These are phyloP conservation scores for Hirsutella minnesotensis DNA, from an alignment of 2,329 filamentous ascomycete genomes.

Conservation along the genomic window DNA sequence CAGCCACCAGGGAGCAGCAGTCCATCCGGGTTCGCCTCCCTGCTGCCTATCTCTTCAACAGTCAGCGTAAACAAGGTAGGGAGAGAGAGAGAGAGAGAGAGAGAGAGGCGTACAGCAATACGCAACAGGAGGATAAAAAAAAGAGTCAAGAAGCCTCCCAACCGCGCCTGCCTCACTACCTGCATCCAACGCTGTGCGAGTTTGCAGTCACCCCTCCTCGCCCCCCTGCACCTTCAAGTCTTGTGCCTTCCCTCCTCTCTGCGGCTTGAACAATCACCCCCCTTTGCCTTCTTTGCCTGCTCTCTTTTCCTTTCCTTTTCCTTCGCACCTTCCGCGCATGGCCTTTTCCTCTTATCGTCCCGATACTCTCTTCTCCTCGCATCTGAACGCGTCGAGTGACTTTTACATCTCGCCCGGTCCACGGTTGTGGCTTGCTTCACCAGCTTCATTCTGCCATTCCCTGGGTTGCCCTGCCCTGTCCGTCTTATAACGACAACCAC, in stretches of 20 bases:
- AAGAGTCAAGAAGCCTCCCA: neutral
- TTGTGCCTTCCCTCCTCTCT: neutral
- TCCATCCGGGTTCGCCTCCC: too few relatives aligned
- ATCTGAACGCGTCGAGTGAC: too few relatives aligned
- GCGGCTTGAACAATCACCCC: too few relatives aligned
- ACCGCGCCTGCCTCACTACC: neutral
- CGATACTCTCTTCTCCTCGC: too few relatives aligned
- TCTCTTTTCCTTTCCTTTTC: neutral
- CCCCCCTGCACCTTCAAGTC: too few relatives aligned
- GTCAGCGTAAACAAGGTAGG: too few relatives aligned
- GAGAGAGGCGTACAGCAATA: too few relatives aligned
- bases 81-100: too few relatives aligned
- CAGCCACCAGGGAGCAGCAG: too few relatives aligned
- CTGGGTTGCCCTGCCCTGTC: neutral
- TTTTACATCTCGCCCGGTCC: neutral
- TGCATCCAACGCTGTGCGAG: neutral
- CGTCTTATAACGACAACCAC: neutral
- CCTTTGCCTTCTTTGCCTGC: neutral
- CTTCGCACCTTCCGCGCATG: neutral
- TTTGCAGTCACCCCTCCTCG: neutral
- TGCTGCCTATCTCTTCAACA: too few relatives aligned
- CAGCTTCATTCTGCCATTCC: neutral
- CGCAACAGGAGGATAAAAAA: too few relatives aligned
- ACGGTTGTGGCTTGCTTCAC: neutral
- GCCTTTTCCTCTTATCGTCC: too few relatives aligned